Evolutionary conservation across 257 asterid genomes (phyloP).

Genomic region (Solanum megistacrolobum): DNA sequence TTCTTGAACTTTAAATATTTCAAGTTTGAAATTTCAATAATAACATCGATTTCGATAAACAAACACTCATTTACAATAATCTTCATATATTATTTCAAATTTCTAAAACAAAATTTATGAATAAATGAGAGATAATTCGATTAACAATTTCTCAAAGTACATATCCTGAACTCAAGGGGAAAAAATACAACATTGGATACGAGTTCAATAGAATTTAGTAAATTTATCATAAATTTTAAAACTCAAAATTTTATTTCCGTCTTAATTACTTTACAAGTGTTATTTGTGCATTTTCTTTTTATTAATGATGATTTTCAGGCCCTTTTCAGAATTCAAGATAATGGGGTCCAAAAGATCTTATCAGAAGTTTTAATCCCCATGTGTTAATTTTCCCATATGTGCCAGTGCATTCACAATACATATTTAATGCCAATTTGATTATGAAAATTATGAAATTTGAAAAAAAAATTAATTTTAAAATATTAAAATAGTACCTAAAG

Average conservation of each 20-base stretch:
- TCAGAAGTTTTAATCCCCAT: neutral
- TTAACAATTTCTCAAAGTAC: neutral
- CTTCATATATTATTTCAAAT: neutral
- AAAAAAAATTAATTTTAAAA: neutral
- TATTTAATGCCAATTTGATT: neutral
- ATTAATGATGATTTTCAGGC: neutral
- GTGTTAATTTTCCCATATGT: neutral
- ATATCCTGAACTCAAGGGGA: neutral
- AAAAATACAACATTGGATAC: neutral
- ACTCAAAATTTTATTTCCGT: neutral
- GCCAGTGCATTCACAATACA: neutral
- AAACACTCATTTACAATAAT: neutral
- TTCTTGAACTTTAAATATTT: no score
- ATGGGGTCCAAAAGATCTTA: neutral
- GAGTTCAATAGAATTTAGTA: neutral
- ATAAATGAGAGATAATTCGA: neutral
- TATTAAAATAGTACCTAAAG: no score
- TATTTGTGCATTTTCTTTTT: neutral
- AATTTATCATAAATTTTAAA: neutral
- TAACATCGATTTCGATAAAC: neutral
- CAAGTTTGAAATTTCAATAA: no score
- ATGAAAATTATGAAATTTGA: neutral
- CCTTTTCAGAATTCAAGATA: neutral
- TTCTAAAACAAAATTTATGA: neutral
- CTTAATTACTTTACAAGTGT: neutral